Evolutionary conservation across 2,329 filamentous ascomycete species (phyloP), one percentile per base, ranked within the genome.

Genomic region (Ophiobolus disseminans): DNA sequence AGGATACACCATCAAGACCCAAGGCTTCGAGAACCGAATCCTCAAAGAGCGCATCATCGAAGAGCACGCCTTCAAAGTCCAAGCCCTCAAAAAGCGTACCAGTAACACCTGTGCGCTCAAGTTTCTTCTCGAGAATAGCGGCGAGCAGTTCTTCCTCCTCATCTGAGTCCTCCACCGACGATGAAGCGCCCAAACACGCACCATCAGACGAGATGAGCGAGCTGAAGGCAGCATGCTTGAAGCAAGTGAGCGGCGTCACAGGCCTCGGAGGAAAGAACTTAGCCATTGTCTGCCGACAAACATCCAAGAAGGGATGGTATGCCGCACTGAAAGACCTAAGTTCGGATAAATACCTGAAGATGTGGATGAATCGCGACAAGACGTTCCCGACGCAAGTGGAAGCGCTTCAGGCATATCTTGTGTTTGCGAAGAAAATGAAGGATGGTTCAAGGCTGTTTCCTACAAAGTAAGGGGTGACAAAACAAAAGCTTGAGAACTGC

Each of bases 321-420:
- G 63, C 57, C 0, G 63, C 63, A 2, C 47, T 67, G 7, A 67
- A 67, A 31, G 63, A 67, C 16, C 21, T 48, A 13, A 47, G 49
- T n/a, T 53, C 56, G 7, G 63, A 64, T 37, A 67, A 65, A 42
- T 67, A 67, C 28, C 44, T 67, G 23, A 65, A 65, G 44, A 64
- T 65, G 62, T 67, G 63, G 63, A 67, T 60, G 61, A 63, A 67
- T 19, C 55, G 55, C 11, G 55, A 60, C 23, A 64, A 62, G 48
- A 65, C 61, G 11, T 63, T 48, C 30, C 36, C 31, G 4, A 60
- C 55, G 5, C 57, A 64, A 39, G 50, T 56, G 11, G 59, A 65
- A 26, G 63, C 63, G 11, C 48, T 67, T 11, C 55, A 67, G 45
- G 55, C 54, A 17, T 67, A 67, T 26, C 14, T 66, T 19, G 56